phyloP scores from a whole-genome alignment of 495 filamentous ascomycete species.

The Penicillium angulare region DNA sequence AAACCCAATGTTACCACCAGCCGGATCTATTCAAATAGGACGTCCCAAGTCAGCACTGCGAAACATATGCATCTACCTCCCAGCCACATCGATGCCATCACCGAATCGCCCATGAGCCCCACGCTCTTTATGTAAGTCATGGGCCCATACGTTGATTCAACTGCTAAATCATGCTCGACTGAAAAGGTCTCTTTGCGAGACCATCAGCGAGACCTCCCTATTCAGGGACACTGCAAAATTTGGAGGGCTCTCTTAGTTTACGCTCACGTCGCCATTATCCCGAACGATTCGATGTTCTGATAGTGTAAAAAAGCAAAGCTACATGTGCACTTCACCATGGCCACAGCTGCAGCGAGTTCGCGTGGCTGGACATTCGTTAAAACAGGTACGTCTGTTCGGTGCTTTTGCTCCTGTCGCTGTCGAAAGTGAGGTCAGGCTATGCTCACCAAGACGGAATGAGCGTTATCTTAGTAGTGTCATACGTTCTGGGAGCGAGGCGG shows the following conservation, averaged over 20 bases:
- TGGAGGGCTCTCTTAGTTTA: background rate
- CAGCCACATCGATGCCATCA: background rate
- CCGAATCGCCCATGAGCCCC: background rate
- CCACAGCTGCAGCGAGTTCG: background rate
- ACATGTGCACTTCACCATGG: background rate
- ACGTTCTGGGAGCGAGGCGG: background rate
- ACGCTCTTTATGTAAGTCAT: constrained; percentile 1
- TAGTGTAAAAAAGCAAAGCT: background rate
- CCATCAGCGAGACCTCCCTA: background rate
- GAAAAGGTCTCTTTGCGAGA: background rate
- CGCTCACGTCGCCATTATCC: background rate
- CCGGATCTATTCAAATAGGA: background rate
- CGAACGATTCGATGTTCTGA: background rate
- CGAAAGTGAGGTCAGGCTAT: background rate
- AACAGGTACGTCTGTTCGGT: background rate
- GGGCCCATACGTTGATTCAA: background rate
- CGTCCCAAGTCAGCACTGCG: background rate
- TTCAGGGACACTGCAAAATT: background rate
- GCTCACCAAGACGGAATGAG: background rate
- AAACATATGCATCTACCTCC: background rate
- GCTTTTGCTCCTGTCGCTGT: background rate
- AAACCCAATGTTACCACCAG: constrained; percentile 1
- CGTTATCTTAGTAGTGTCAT: background rate
- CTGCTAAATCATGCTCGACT: background rate
- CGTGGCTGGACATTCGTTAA: background rate